phyloP scores from a whole-genome alignment of 2,329 filamentous ascomycete species.

The Trichoderma arundinaceum region DNA sequence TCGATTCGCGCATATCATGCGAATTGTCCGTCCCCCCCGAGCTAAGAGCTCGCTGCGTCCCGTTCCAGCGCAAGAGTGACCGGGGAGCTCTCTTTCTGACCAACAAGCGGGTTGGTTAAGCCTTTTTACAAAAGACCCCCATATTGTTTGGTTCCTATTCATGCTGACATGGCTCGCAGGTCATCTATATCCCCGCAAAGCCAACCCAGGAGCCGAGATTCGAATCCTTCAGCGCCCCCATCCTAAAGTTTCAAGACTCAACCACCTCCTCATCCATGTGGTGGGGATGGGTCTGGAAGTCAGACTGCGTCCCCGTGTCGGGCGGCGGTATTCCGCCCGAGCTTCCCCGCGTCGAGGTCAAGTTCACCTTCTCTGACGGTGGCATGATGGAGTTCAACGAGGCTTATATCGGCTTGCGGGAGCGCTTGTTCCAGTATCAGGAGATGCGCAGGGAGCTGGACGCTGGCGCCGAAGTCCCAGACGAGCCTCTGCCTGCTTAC shows the following conservation, averaged over 20 bases:
- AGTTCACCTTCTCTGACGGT: conserved; percentile 90
- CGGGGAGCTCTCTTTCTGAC: conserved; percentile 80
- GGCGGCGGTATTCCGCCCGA: conserved; percentile 81
- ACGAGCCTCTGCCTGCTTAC: conserved; percentile 89
- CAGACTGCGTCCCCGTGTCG: conserved; percentile 77
- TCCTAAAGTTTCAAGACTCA: conserved; percentile 85
- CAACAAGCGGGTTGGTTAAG: conserved; percentile 73
- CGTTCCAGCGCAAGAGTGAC: conserved; percentile 73
- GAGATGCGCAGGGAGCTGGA: conserved; percentile 74
- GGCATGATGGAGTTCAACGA: conserved; percentile 92
- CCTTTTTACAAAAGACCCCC: not conserved
- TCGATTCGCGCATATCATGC: conserved; percentile 78
- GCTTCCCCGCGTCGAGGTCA: conserved; percentile 76
- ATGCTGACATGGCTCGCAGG: conserved; percentile 44
- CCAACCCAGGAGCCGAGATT: conserved; percentile 66
- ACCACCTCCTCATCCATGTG: conserved; percentile 81
- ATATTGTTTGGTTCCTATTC: conserved; percentile 2
- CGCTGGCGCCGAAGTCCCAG: conserved; percentile 68
- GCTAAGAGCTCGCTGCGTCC: conserved; percentile 62
- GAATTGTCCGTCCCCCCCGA: conserved; percentile 74
- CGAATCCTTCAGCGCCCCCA: conserved; percentile 87
- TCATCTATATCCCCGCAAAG: conserved; percentile 83
- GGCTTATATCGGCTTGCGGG: conserved; percentile 82
- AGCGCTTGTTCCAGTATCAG: conserved; percentile 79
- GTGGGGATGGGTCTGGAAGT: conserved; percentile 92